A percentile compares a stretch with the other conserved stretches of the same genome.
These are phyloP conservation scores for Fusarium xyrophilum DNA, from an alignment of 2,329 filamentous ascomycete species.

Conservation along the genomic window DNA sequence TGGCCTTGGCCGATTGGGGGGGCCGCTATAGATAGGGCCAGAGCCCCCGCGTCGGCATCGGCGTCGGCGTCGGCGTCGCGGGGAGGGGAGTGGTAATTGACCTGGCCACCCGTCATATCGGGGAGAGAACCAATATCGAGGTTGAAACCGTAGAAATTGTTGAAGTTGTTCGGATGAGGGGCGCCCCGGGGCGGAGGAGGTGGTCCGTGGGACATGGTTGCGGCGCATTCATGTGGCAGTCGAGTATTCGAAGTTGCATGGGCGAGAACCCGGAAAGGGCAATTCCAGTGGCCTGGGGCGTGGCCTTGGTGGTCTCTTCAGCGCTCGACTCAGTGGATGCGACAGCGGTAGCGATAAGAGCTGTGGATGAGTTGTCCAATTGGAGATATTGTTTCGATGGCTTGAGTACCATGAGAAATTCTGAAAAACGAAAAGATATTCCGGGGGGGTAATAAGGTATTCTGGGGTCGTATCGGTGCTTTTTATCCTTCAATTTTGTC, in stretches of 20 bases:
- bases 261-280: conserved; percentile 26
- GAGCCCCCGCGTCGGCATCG: conserved; percentile 23
- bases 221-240: conserved; percentile 35
- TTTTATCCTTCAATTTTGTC: conserved; percentile 2
- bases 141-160: conserved; percentile 49
- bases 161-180: conserved; percentile 36
- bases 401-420: conserved; percentile 2
- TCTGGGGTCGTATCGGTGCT: neutral
- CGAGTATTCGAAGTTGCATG: conserved; percentile 40
- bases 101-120: conserved; percentile 40
- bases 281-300: conserved; percentile 18
- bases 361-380: conserved; percentile 3
- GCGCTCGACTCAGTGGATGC: conserved; percentile 14
- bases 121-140: conserved; percentile 41
- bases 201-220: conserved; percentile 48
- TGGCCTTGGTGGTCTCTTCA: conserved; percentile 5
- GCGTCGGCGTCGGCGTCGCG: conserved; percentile 13
- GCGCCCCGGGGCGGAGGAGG: conserved; percentile 42
- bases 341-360: conserved; percentile 1
- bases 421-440: neutral
- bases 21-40: conserved; percentile 17
- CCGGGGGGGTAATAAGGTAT: neutral
- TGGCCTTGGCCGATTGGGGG: conserved; percentile 12
- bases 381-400: conserved; percentile 3
- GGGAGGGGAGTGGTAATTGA: conserved; percentile 26